Conservation (phyloP, 768 basidiomycete species). For the Lactarius indigo region DNA sequence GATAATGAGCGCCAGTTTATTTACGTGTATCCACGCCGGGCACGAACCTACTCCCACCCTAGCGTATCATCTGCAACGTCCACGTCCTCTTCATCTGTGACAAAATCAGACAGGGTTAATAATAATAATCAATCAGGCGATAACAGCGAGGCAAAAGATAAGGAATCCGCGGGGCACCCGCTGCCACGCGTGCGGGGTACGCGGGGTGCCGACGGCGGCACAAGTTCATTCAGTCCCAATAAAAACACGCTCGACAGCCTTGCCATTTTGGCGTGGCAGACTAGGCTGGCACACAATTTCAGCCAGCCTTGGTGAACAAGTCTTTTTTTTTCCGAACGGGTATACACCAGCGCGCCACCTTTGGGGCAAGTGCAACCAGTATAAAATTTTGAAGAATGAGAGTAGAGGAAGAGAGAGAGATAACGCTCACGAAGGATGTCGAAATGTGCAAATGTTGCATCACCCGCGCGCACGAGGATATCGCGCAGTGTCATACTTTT, state of each 20-base stretch:
- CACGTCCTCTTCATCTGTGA: constrained; percentile 21
- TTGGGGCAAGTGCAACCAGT: constrained; percentile 10
- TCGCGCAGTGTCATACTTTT: constrained; percentile 49
- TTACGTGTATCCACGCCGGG: constrained; percentile 19
- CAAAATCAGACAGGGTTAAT: constrained; percentile 10
- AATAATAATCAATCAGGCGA: constrained; percentile 14
- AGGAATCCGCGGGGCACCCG: constrained; percentile 16
- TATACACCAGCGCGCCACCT: not conserved
- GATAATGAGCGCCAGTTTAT: constrained; percentile 20
- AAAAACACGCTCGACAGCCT: constrained; percentile 17
- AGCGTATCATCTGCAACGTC: constrained; percentile 22
- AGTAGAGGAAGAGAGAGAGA: not conserved
- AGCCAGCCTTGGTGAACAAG: constrained; percentile 1
- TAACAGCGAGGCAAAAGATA: constrained; percentile 2
- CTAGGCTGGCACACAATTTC: not conserved
- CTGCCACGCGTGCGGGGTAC: constrained; percentile 18
- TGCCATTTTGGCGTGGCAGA: constrained; percentile 23
- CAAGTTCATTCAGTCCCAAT: not conserved
- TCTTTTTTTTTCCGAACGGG: not conserved
- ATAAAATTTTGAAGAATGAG: not conserved
- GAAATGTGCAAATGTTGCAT: constrained; percentile 34
- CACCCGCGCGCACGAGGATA: constrained; percentile 39
- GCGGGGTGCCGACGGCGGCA: constrained; percentile 17
- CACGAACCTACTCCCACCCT: constrained; percentile 21
- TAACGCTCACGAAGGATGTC: constrained; percentile 37